Evolutionary conservation across 192 early-diverging fungal genomes (phyloP).

Genomic region (Paraglomus brasilianum): DNA sequence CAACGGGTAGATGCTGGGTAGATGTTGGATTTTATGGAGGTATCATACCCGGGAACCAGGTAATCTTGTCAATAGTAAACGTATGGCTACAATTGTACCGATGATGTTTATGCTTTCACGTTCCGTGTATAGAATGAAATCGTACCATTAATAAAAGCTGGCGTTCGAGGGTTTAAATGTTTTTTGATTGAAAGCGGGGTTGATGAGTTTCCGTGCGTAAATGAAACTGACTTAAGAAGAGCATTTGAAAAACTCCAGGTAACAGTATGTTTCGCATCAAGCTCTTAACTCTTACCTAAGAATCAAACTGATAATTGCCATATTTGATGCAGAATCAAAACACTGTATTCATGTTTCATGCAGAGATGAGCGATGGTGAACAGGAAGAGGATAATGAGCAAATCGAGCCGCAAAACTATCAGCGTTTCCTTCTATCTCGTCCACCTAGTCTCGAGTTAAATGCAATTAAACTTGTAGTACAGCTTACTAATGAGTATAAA

Average conservation of each 20-base stretch:
- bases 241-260: constrained; percentile 67
- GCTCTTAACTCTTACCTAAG: not conserved
- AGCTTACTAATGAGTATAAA: constrained; percentile 67
- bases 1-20: constrained; percentile 68
- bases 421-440: constrained; percentile 68
- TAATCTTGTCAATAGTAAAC: not conserved
- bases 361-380: constrained; percentile 60
- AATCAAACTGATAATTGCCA: not conserved
- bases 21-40: constrained; percentile 82
- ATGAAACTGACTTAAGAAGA: constrained; percentile 60
- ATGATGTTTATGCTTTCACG: not conserved
- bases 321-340: constrained; percentile 29
- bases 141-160: constrained; percentile 58
- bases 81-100: not conserved
- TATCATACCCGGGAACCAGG: constrained; percentile 69
- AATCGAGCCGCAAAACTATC: constrained; percentile 53
- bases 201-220: constrained; percentile 80
- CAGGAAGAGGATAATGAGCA: constrained; percentile 44
- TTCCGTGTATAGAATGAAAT: constrained; percentile 44
- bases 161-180: constrained; percentile 81
- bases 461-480: constrained; percentile 72
- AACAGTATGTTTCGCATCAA: constrained; percentile 13
- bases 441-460: constrained; percentile 69
- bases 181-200: constrained; percentile 84
- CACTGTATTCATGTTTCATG: constrained; percentile 76